phyloP scores from a whole-genome alignment of 257 asterid genomes.

The Gentiana dahurica region DNA sequence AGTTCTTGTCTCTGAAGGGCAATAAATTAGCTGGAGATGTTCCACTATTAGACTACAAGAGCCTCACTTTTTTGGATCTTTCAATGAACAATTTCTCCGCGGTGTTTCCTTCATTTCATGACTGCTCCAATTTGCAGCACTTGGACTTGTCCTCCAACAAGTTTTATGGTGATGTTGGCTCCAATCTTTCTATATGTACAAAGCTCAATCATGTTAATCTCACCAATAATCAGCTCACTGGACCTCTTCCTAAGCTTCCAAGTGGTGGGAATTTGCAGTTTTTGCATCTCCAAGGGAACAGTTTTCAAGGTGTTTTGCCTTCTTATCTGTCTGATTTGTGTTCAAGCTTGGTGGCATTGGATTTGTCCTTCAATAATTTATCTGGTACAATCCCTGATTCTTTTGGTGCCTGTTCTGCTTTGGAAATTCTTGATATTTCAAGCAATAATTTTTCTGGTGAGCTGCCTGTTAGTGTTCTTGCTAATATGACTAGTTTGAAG shows the following conservation, averaged over 20 bases:
- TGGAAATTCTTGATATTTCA: constrained; percentile 58
- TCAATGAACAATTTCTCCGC: constrained; percentile 59
- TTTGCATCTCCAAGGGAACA: constrained; percentile 48
- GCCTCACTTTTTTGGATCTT: constrained; percentile 55
- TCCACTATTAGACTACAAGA: constrained; percentile 35
- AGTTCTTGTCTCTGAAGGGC: constrained; percentile 48
- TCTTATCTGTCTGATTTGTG: constrained; percentile 38
- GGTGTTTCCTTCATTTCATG: constrained; percentile 36
- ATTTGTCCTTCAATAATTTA: constrained; percentile 54
- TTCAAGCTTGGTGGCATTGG: constrained; percentile 51
- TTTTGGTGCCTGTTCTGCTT: constrained; percentile 45
- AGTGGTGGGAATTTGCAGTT: constrained; percentile 36
- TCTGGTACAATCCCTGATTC: constrained; percentile 55
- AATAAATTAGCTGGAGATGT: constrained; percentile 41
- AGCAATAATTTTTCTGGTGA: constrained; percentile 62
- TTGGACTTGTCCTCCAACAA: constrained; percentile 74
- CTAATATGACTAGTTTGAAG: constrained; percentile 52
- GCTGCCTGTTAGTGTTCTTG: constrained; percentile 54
- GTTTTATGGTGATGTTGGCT: constrained; percentile 46
- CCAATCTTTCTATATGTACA: constrained; percentile 43
- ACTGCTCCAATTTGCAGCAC: constrained; percentile 49
- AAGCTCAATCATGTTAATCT: constrained; percentile 58
- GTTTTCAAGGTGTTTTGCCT: constrained; percentile 53
- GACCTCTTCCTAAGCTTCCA: constrained; percentile 44
- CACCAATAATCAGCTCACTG: constrained; percentile 57